A percentile compares a stretch with the other conserved stretches of the same genome.
phyloP scores from a whole-genome alignment of 2,329 filamentous ascomycete species.

The Malbranchea zuffiana region DNA sequence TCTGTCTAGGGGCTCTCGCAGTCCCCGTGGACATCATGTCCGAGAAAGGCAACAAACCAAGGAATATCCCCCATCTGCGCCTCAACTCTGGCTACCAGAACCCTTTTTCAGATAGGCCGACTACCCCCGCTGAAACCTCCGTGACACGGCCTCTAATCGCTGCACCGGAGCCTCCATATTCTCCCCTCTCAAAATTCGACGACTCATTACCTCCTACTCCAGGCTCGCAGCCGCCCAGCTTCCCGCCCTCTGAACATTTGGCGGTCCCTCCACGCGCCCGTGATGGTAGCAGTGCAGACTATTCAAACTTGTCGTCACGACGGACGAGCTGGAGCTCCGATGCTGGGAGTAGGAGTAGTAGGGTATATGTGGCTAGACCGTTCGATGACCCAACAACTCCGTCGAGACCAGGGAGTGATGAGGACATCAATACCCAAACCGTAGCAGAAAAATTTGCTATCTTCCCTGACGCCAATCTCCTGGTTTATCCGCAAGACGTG shows the following conservation, averaged over 20 bases:
- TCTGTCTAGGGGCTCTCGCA: too few relatives aligned
- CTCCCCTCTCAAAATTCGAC: neutral
- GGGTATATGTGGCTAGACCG: constrained; percentile 41
- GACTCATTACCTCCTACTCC: neutral
- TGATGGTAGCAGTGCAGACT: constrained; percentile 17
- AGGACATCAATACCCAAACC: constrained; percentile 58
- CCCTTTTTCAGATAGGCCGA: constrained; percentile 4
- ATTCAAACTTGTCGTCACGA: constrained; percentile 46
- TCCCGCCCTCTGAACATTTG: constrained; percentile 6
- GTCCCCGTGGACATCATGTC: too few relatives aligned
- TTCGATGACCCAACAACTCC: constrained; percentile 51
- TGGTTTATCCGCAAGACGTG: constrained; percentile 60
- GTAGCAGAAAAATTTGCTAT: constrained; percentile 66
- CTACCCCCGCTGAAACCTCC: neutral
- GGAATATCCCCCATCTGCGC: constrained; percentile 6
- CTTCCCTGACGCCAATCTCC: constrained; percentile 52
- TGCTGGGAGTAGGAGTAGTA: constrained; percentile 42
- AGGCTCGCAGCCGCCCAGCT: neutral
- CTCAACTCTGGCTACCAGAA: constrained; percentile 7
- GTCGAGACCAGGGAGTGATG: constrained; percentile 52
- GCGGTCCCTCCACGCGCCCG: constrained; percentile 6
- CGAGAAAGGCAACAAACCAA: neutral
- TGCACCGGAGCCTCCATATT: constrained; percentile 6
- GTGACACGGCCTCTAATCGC: constrained; percentile 7
- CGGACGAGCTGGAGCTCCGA: constrained; percentile 57